Evolutionary conservation across 2,329 filamentous ascomycete genomes (phyloP).

Genomic region (Sclerotinia subarctica): DNA sequence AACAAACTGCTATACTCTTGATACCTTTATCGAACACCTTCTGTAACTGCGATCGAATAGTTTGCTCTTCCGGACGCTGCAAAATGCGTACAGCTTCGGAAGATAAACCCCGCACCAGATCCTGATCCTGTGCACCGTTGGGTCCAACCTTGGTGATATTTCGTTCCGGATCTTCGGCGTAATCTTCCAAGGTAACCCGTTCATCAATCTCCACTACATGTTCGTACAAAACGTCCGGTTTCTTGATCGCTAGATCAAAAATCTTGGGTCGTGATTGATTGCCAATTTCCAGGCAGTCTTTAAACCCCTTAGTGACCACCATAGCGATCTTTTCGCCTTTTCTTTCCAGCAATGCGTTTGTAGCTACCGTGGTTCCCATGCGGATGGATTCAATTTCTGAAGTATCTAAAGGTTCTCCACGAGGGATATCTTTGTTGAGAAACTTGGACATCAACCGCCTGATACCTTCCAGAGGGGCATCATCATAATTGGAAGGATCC

Average conservation of each 20-base stretch:
- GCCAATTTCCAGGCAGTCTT: slow-evolving; percentile 82
- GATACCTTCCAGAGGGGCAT: slow-evolving; percentile 89
- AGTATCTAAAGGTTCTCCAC: slow-evolving; percentile 77
- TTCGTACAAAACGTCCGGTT: slow-evolving; percentile 84
- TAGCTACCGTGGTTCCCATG: slow-evolving; percentile 95
- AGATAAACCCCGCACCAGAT: slow-evolving; percentile 67
- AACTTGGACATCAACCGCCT: slow-evolving; percentile 80
- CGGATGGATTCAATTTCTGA: slow-evolving; percentile 83
- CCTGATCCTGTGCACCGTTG: slow-evolving; percentile 46
- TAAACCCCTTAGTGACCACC: slow-evolving; percentile 83
- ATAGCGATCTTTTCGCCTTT: slow-evolving; percentile 88
- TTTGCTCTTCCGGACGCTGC: slow-evolving; percentile 54
- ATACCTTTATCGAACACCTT: slow-evolving; percentile 68
- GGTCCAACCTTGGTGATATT: slow-evolving; percentile 50
- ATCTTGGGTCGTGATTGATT: slow-evolving; percentile 88
- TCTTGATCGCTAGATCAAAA: slow-evolving; percentile 83
- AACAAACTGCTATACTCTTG: slow-evolving; percentile 78
- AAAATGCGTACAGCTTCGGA: slow-evolving; percentile 73
- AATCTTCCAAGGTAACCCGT: slow-evolving; percentile 86
- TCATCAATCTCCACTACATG: slow-evolving; percentile 86
- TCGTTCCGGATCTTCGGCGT: slow-evolving; percentile 78
- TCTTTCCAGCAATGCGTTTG: slow-evolving; percentile 83
- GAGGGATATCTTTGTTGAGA: slow-evolving; percentile 69
- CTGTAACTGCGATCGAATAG: slow-evolving; percentile 59
- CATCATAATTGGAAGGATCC: slow-evolving; percentile 84